Base-by-base conservation (phyloP, 768 basidiomycete species). In the Lactifluus subvellereus region DNA sequence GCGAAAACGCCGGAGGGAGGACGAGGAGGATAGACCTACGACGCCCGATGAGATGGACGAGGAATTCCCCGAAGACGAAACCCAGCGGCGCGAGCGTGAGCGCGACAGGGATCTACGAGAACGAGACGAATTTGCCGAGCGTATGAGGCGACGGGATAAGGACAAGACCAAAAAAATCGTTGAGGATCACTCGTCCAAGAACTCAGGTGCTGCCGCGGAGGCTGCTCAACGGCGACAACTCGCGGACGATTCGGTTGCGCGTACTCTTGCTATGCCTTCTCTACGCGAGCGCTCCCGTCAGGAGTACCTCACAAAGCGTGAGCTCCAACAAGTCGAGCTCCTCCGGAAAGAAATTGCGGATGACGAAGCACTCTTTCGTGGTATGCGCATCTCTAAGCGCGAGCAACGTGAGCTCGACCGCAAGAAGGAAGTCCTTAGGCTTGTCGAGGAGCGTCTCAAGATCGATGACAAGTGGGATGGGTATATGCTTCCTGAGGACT, bases 391-490 rank as follows among this genome's bases (percentile, higher is more conserved):
- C 59, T 89, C 95, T 18, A 92, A 86, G 73, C 79, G 85, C 51
- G 97, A 98, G 72, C 78, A 80, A 66, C 78, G 76, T 37, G 92
- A 93, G n/a, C 76, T 94, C 56, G 92, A 93, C 18, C 79, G 84
- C 66, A 98, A 98, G 79, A 97, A 95, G 76, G 92, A 97, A 69
- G 79, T 98, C 8, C 77, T 99, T 6, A 82, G 84, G 59, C 82
- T 98, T 50, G 96, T 96, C 59, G 96, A 99, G 75, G 95, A 95
- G 72, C 85, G 96, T 33, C 79, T 96, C 66, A 88, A 87, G 71
- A 97, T 99, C 60, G 90, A 93, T 73, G 97, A 99, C 77, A 93
- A 91, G 66, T 92, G 82, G 76, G 97, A 99, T 65, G 96, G 96
- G 8, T 99, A 99, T 72, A 87, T 89, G 76, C 82, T 98, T 48